phyloP scores from a whole-genome alignment of 2,329 filamentous ascomycete species.

The Biscogniauxia marginata region DNA sequence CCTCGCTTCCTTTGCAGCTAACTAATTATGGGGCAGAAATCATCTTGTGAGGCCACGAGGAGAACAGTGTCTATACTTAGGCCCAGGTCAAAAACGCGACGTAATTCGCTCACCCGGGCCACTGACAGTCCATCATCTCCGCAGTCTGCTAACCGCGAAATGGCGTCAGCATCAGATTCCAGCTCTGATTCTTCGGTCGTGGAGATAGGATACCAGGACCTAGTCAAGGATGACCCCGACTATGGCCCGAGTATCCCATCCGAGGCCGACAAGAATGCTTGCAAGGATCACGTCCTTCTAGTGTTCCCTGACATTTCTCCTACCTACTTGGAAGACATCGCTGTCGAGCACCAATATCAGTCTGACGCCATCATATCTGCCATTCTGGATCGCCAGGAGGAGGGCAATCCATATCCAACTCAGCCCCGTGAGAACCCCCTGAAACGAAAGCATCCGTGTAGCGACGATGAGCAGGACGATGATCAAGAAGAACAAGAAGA shows the following conservation, averaged over 20 bases:
- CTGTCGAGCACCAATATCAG: conserved; percentile 28
- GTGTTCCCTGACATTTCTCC: conserved; percentile 49
- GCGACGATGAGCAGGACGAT: conserved; percentile 19
- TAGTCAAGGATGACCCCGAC: conserved; percentile 5
- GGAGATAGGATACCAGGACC: neutral
- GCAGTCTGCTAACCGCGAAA: neutral
- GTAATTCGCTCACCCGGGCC: neutral
- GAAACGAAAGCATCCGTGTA: conserved; percentile 44
- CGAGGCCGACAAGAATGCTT: conserved; percentile 18
- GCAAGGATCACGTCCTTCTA: conserved; percentile 29
- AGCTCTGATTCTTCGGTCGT: neutral
- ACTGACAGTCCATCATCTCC: neutral
- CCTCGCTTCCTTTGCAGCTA: no score
- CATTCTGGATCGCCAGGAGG: conserved; percentile 42
- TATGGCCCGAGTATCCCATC: no score
- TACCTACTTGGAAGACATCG: conserved; percentile 34
- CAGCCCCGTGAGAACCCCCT: conserved; percentile 15
- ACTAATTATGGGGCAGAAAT: neutral
- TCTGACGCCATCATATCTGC: conserved; percentile 33
- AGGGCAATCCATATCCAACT: conserved; percentile 38
- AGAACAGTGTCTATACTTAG: neutral
- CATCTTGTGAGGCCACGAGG: neutral
- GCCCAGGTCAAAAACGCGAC: neutral
- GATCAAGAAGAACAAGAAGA: conserved; percentile 15
- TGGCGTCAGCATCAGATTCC: neutral